Percentiles rank a stretch among this genome's conserved stretches.
Conservation (phyloP, 331 rosid species). For the Saraca asoca region DNA sequence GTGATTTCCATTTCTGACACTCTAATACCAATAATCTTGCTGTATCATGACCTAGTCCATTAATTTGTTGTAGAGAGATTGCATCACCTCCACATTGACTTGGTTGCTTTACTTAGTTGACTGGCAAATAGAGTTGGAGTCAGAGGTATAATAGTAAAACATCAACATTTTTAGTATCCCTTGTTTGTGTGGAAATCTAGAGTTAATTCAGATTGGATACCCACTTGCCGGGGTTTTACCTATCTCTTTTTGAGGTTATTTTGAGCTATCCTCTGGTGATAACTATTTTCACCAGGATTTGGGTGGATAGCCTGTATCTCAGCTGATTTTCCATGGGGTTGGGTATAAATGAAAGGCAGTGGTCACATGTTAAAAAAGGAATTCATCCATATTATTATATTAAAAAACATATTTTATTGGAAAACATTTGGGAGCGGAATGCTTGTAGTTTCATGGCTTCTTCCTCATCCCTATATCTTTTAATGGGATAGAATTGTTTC, state of each 20-base stretch:
- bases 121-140: neutral
- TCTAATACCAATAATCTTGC: no score
- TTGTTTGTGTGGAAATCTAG: slow-evolving; percentile 12
- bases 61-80: no score
- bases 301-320: neutral
- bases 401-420: no score
- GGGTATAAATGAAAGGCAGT: neutral
- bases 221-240: neutral
- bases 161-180: neutral
- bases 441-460: no score
- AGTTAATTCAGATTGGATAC: slow-evolving; percentile 2
- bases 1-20: no score
- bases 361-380: slow-evolving; percentile 15
- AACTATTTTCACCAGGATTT: neutral
- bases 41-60: neutral
- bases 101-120: neutral
- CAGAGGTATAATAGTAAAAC: no score
- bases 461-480: no score
- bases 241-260: neutral
- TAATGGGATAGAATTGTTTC: no score
- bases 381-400: neutral
- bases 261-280: neutral
- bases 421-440: no score
- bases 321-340: neutral
- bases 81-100: no score